Base-by-base conservation (phyloP, 225 moss, liverwort and hornwort genomes). In the Pseudoscleropodium purum region DNA sequence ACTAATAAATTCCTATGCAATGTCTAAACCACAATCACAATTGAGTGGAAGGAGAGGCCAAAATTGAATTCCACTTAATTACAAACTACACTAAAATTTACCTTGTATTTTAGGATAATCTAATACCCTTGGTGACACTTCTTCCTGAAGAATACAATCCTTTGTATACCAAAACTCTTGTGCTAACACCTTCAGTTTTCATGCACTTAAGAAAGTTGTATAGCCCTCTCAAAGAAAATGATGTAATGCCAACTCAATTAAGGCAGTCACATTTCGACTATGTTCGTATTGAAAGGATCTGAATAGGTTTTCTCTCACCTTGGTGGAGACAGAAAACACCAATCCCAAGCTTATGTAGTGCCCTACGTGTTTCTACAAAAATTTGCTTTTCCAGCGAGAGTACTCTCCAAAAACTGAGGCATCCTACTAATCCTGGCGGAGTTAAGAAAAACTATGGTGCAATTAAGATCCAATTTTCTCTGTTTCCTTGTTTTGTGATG, bases 281-380 rank as follows among this genome's bases (percentile, higher is more conserved):
- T 6, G 11, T 39, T 65, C 11, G 21, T 27, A 67, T 60, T 13
- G 30, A 64, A 79, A 54, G 47, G 57, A 51, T 87, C 60, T 61
- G 15, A 75, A 75, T 18, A 69, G 34, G 64, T 69, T 87, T 85
- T 75, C 52, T 69, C 49, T 56, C 39, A 79, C n/a, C 57, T 86
- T 36, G 41, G 18, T 63, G 68, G 27, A 75, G n/a, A 77, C 57
- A 59, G 37, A 66, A 81, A 68, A 30, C 52, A 86, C 66, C 43
- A 6, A 67, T 59, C 74, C 54, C 52, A 87, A 82, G 82, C 66
- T 86, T 7, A 36, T 83, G 54, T 56, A 43, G 72, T 69, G 33
- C 54, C 59, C 88, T 83, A 85, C 25, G 25, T 64, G 39, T 77
- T 88, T 85, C 86, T 90, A 93, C 91, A 93, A 93, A 91, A 93